A percentile compares a stretch with the other conserved stretches of the same genome.
Conservation (phyloP, 768 basidiomycete species). For the Coprinopsis sp. region DNA sequence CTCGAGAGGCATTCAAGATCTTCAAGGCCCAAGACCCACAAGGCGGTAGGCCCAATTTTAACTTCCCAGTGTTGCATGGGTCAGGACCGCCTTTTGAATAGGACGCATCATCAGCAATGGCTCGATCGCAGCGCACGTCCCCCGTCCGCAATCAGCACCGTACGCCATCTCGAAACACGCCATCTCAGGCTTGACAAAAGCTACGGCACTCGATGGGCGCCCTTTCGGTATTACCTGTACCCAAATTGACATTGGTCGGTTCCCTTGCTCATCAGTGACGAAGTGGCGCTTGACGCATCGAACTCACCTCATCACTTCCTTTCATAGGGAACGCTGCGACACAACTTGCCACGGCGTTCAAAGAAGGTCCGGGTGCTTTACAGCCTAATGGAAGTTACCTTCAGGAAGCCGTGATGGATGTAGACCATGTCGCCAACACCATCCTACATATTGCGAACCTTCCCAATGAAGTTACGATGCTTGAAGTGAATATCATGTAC, state of each 20-base stretch:
- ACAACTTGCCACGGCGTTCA: constrained; percentile 43
- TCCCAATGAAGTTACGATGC: constrained; percentile 63
- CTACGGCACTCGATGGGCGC: constrained; percentile 72
- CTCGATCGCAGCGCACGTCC: constrained; percentile 66
- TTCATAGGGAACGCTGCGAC: constrained; percentile 66
- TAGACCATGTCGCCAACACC: constrained; percentile 64
- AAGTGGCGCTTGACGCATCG: neutral
- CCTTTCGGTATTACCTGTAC: constrained; percentile 69
- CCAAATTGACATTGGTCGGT: constrained; percentile 75
- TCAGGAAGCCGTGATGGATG: constrained; percentile 66
- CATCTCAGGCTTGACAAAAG: constrained; percentile 70
- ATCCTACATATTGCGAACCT: constrained; percentile 69
- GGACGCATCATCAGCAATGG: constrained; percentile 86
- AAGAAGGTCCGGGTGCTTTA: constrained; percentile 39
- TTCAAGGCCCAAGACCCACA: constrained; percentile 72
- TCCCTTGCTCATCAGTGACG: neutral
- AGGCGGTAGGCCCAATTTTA: constrained; percentile 48
- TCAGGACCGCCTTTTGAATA: constrained; percentile 16
- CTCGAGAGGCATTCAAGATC: constrained; percentile 63
- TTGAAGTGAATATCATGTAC: constrained; percentile 72
- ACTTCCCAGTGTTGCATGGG: neutral
- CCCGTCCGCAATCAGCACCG: constrained; percentile 56
- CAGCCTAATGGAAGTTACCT: constrained; percentile 63
- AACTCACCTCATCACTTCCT: neutral
- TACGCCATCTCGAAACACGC: constrained; percentile 84